Evolutionary conservation across 495 filamentous ascomycete species (phyloP).

Genomic region (Xylaria curta): DNA sequence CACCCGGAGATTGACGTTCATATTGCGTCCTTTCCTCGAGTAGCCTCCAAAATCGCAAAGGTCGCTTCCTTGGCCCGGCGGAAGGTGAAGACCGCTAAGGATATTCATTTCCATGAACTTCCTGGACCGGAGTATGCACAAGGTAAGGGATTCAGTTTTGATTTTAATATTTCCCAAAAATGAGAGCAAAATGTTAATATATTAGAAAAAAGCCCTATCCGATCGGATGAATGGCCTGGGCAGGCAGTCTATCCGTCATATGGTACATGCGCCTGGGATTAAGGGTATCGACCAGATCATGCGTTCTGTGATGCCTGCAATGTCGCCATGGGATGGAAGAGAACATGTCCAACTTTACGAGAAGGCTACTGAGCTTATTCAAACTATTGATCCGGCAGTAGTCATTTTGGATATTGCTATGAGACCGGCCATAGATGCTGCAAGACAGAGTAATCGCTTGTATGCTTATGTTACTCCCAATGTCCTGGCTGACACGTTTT

Average conservation of each 20-base stretch:
- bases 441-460: slow-evolving; percentile 35
- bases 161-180: too few relatives aligned
- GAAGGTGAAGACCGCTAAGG: slow-evolving; percentile 16
- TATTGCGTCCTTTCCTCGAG: slow-evolving; percentile 33
- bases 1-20: slow-evolving; percentile 35
- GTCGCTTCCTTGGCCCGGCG: slow-evolving; percentile 20
- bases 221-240: slow-evolving; percentile 5
- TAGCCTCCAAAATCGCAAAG: slow-evolving; percentile 26
- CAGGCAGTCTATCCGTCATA: slow-evolving; percentile 6
- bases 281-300: slow-evolving; percentile 13
- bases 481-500: slow-evolving; percentile 49
- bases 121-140: slow-evolving; percentile 20
- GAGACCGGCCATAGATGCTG: slow-evolving; percentile 52
- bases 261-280: slow-evolving; percentile 10
- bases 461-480: slow-evolving; percentile 48
- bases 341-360: slow-evolving; percentile 21
- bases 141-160: too few relatives aligned
- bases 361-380: slow-evolving; percentile 32
- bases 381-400: slow-evolving; percentile 46
- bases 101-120: slow-evolving; percentile 33
- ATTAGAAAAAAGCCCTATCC: slow-evolving; percentile 8
- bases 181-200: too few relatives aligned
- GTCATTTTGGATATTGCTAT: slow-evolving; percentile 56
- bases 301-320: slow-evolving; percentile 5
- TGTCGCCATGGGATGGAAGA: slow-evolving; percentile 24